Conservation (phyloP, 1,284 basidiomycete genomes). For the Tilletiopsis washingtonensis region DNA sequence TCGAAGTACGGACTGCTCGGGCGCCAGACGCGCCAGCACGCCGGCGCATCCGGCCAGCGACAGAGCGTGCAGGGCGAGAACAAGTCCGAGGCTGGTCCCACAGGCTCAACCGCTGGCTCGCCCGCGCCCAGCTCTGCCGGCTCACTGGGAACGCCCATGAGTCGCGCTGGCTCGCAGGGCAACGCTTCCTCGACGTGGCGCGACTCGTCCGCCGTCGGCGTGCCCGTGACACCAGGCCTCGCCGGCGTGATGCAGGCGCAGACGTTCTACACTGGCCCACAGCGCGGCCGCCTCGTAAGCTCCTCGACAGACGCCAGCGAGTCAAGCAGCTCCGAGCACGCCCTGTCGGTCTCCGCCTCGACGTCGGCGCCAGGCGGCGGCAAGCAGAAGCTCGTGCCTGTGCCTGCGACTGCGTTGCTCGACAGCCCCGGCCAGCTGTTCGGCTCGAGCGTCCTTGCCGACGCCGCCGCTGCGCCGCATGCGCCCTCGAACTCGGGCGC, state of each 20-base stretch:
- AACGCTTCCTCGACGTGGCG: background rate
- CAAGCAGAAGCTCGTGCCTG: conserved; percentile 2
- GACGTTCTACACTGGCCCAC: conserved; percentile 26
- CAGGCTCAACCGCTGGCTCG: conserved; percentile 1
- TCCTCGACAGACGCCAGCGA: conserved; percentile 36
- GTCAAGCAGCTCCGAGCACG: conserved; percentile 26
- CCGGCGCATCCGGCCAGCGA: too few species aligned
- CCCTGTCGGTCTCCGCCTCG: background rate
- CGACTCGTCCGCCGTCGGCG: too few species aligned
- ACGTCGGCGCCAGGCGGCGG: background rate
- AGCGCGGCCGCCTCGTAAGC: conserved; percentile 22
- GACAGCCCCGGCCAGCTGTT: conserved; percentile 34
- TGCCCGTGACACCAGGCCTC: conserved; percentile 20
- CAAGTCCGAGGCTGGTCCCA: conserved; percentile 2
- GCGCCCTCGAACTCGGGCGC: conserved; percentile 2
- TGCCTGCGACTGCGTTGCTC: conserved; percentile 7
- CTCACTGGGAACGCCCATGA: conserved; percentile 9
- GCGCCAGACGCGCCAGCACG: conserved; percentile 58
- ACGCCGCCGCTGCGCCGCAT: conserved; percentile 9
- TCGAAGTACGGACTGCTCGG: conserved; percentile 94
- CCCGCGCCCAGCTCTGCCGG: conserved; percentile 15
- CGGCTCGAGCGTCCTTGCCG: conserved; percentile 25
- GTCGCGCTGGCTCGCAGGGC: background rate
- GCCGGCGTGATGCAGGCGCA: conserved; percentile 25
- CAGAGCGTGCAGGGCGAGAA: background rate